Conservation (phyloP, 345 rosid species). For the Syzygium aromaticum region DNA sequence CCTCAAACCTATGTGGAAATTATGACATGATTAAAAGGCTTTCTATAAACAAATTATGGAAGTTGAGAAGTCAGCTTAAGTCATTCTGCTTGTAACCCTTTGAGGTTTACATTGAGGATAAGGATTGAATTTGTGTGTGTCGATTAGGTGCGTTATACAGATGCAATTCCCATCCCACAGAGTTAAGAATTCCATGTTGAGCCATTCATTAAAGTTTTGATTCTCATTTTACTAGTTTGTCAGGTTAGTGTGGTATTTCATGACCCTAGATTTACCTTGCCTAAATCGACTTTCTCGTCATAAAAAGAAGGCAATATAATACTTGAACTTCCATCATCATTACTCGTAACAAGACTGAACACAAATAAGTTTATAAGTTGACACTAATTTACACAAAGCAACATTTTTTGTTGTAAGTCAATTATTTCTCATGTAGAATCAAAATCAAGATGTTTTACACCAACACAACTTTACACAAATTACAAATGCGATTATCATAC, state of each 20-base stretch:
- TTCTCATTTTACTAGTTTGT: not conserved
- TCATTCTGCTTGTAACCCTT: not conserved
- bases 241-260: not conserved
- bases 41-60: not conserved
- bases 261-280: too few relatives aligned
- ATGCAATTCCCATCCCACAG: not conserved
- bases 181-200: not conserved
- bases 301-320: too few relatives aligned
- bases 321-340: too few relatives aligned
- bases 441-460: not conserved
- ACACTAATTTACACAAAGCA: too few relatives aligned
- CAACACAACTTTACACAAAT: not conserved
- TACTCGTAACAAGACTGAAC: too few relatives aligned
- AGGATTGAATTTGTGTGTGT: not conserved
- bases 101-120: not conserved
- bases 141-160: not conserved
- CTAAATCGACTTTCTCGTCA: too few relatives aligned
- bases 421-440: not conserved
- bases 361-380: too few relatives aligned
- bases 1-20: not conserved
- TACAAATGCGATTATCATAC: not conserved
- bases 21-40: not conserved
- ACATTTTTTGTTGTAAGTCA: not conserved
- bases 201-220: not conserved
- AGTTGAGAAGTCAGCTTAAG: not conserved